Evolutionary conservation across 73 alveolate species (phyloP).

Genomic region (Paramecium primaurelia): DNA sequence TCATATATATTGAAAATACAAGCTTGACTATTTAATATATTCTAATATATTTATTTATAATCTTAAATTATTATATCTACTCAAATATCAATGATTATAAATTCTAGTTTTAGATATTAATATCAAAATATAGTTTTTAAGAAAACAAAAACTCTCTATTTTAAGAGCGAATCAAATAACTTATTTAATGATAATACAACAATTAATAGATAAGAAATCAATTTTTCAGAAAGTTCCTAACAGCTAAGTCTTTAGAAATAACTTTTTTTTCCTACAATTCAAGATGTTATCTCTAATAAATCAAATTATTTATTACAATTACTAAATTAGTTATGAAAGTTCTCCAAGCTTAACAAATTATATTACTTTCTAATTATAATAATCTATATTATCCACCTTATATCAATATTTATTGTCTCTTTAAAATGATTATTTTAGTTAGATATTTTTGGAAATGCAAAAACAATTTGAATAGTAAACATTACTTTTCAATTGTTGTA

Average conservation of each 20-base stretch:
- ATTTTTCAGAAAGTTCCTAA: neutral
- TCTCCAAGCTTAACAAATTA: neutral
- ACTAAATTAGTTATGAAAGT: neutral
- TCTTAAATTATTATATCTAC: no score
- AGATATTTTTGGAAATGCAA: neutral
- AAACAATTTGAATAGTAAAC: neutral
- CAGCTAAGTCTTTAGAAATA: neutral
- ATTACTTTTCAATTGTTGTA: neutral
- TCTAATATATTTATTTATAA: no score
- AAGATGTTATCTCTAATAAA: neutral
- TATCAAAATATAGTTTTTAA: neutral
- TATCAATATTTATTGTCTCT: neutral
- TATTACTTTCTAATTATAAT: neutral
- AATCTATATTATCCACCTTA: neutral
- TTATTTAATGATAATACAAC: no score
- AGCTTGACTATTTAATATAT: no score
- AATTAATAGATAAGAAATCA: neutral
- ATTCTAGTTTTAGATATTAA: neutral
- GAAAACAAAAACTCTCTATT: neutral
- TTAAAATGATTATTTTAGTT: neutral
- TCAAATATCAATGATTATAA: no score
- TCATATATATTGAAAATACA: no score
- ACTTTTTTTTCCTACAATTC: no score
- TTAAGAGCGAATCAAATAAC: neutral
- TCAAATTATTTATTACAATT: no score